Conservation (phyloP, 345 rosid species). For the Laguncularia racemosa region DNA sequence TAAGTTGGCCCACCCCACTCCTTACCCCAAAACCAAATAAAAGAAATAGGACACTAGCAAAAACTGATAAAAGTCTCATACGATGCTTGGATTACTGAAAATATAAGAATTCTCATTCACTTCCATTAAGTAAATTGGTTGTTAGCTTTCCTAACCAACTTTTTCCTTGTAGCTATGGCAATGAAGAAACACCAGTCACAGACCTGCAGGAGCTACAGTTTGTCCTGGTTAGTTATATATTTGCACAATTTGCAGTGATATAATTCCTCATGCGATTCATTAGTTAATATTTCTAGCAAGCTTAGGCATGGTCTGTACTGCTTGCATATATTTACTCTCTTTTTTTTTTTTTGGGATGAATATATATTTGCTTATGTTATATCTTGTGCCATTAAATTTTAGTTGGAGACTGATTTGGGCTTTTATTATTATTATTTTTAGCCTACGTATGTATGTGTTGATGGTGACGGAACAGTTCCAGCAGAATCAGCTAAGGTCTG, state of each 20-base stretch:
- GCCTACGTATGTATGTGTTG: conserved; percentile 75
- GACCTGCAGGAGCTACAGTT: conserved; percentile 48
- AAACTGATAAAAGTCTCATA: no score
- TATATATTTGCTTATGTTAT: background rate
- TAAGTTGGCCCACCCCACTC: conserved; percentile 6
- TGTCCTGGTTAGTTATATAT: conserved; percentile 42
- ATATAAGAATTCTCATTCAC: background rate
- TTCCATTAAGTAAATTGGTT: background rate
- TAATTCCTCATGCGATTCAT: background rate
- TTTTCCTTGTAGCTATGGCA: conserved; percentile 69
- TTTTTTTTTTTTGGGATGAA: no score
- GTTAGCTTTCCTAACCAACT: conserved; percentile 1
- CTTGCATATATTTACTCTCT: background rate
- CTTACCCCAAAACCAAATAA: background rate
- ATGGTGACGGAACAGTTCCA: conserved; percentile 98
- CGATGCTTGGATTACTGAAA: no score
- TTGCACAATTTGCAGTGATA: background rate
- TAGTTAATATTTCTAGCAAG: background rate
- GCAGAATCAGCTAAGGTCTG: conserved; percentile 82
- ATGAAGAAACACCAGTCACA: conserved; percentile 56
- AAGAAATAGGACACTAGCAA: no score
- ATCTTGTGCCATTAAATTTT: no score
- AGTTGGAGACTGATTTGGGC: conserved; percentile 4
- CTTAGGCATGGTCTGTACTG: background rate
- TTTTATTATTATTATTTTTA: conserved; percentile 32